Evolutionary conservation across 2,329 filamentous ascomycete species (phyloP), one percentile per base, ranked within the genome.

Genomic region (Magnaporthiopsis incrustans): DNA sequence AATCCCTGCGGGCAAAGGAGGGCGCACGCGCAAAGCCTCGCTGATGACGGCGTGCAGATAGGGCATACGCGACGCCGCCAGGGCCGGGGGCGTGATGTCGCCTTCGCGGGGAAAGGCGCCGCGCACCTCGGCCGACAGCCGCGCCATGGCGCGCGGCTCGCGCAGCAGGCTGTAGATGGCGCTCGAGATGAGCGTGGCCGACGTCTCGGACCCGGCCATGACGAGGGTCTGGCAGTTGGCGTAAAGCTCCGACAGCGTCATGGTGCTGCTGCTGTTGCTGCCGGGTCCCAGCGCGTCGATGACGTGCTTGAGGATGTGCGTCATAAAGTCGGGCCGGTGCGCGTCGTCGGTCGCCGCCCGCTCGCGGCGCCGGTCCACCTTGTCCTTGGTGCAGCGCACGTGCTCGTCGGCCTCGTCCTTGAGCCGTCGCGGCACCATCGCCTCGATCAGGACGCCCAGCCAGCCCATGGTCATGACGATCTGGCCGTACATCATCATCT

Each of bases 151-250:
- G 4, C 62, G 44, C 3, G 70, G 71, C 64, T 73, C 68, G 26
- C 66, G 67, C 38, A 64, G 63, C 32, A 74, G 68, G 32, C 73
- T 70, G 65, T 69, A 75, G 59, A 73, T 65, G 2, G 69, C 64
- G 2, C 68, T 71, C 5, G 71, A 59, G 25, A 71, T 4, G 74
- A 78, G 76, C 5, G 77, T 81, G 7, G 78, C 78, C 10, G 79
- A 81, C 0, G 80, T 82, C 66, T 82, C 80, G 56, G 77, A 79
- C 22, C 79, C 79, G 3, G 77, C 79, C 44, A 78, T 62, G 50
- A 57, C 61, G 50, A 62, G 50, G 7, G 56, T 57, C 61, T 62
- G 61, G 8, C 38, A 27, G 50, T 62, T 50, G 53, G 50, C 44
- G 30, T 57, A 62, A 30, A 62, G 61, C 50, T 62, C 61, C 44